Evolutionary conservation across 495 filamentous ascomycete species (phyloP).

Genomic region (Xylaria telfairii): DNA sequence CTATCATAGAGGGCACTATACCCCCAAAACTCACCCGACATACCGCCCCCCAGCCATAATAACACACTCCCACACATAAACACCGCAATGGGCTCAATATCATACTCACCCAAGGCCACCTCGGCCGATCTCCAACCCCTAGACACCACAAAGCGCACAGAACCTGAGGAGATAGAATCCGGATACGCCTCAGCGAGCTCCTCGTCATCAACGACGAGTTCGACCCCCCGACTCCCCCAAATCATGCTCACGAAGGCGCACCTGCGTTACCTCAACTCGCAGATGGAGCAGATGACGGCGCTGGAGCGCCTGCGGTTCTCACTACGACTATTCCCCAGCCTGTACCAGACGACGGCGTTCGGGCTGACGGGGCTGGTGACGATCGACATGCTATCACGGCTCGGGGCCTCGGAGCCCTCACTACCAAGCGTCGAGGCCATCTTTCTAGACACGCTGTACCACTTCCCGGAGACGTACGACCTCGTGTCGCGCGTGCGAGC

Average conservation of each 20-base stretch:
- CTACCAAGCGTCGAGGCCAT: conserved; percentile 79
- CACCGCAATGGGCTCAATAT: conserved; percentile 20
- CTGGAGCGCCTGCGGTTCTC: conserved; percentile 90
- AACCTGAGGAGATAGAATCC: conserved; percentile 68
- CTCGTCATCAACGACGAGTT: conserved; percentile 63
- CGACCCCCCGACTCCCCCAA: conserved; percentile 62
- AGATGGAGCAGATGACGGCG: conserved; percentile 78
- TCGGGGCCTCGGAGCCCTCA: conserved; percentile 70
- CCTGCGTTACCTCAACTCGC: conserved; percentile 85
- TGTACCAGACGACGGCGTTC: conserved; percentile 98
- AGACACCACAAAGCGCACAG: conserved; percentile 23
- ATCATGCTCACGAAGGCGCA: conserved; percentile 89
- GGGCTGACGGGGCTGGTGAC: conserved; percentile 93
- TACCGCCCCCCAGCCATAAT: background rate
- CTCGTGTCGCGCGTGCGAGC: conserved; percentile 79
- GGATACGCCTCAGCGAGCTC: conserved; percentile 83
- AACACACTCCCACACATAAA: background rate
- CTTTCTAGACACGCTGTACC: conserved; percentile 96
- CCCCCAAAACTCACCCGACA: background rate
- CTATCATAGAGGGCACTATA: background rate
- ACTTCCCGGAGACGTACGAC: conserved; percentile 87
- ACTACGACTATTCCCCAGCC: conserved; percentile 84
- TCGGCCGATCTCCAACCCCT: conserved; percentile 38
- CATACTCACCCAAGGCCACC: conserved; percentile 40
- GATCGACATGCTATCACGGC: conserved; percentile 90